Conservation (phyloP, 1,284 basidiomycete genomes). For the Cryptococcus maquisensis region DNA sequence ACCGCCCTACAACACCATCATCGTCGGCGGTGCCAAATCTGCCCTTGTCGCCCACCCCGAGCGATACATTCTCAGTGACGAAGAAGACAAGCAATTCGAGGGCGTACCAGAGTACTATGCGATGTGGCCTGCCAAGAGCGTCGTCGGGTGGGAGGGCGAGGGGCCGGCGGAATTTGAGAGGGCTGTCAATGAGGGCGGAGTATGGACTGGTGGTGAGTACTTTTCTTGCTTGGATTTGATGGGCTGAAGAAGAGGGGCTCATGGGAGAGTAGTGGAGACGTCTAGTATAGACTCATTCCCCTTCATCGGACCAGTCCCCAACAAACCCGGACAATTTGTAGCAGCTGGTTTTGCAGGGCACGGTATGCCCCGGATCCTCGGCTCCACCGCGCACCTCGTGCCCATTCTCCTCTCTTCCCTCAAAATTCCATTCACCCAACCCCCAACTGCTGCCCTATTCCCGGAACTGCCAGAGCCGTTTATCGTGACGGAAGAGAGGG, state of each 20-base stretch:
- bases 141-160: slow-evolving; percentile 19
- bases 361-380: slow-evolving; percentile 29
- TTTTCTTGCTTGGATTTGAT: no score
- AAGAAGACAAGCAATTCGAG: slow-evolving; percentile 15
- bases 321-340: slow-evolving; percentile 16
- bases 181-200: slow-evolving; percentile 16
- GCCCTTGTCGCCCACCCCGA: slow-evolving; percentile 14
- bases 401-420: slow-evolving; percentile 13
- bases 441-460: slow-evolving; percentile 1
- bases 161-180: slow-evolving; percentile 12
- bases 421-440: slow-evolving; percentile 1
- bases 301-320: slow-evolving; percentile 18
- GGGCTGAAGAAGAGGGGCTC: no score
- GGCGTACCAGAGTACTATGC: slow-evolving; percentile 22
- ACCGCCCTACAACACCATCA: slow-evolving; percentile 23
- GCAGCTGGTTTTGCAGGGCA: slow-evolving; percentile 23
- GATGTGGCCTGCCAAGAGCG: slow-evolving; percentile 12
- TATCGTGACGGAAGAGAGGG: slow-evolving; percentile 11
- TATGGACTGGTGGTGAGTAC: slow-evolving; percentile 25
- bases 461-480: slow-evolving; percentile 20
- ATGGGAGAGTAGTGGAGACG: slow-evolving; percentile 10
- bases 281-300: slow-evolving; percentile 19
- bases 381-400: slow-evolving; percentile 16
- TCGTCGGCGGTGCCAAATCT: slow-evolving; percentile 27
- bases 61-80: slow-evolving; percentile 17